Percentiles rank a stretch among this genome's conserved stretches.
Evolutionary conservation across 768 basidiomycete genomes (phyloP).

Genomic region (Stropharia rugosoannulata): DNA sequence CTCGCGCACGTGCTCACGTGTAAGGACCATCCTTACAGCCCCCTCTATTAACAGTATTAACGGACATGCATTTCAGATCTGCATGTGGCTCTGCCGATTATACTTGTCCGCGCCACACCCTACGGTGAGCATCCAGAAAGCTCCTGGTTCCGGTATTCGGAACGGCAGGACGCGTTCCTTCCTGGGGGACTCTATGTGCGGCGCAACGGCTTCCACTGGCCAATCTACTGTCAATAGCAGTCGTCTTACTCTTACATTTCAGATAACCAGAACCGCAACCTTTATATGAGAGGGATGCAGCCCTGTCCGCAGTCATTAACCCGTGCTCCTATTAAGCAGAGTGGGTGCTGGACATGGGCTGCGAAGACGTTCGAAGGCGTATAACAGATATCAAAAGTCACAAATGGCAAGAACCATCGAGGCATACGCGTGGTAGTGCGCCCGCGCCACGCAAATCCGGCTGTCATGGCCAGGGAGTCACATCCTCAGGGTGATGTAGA

Average conservation of each 20-base stretch:
- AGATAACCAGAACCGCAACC: no score
- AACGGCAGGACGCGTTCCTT: not conserved
- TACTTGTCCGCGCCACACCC: not conserved
- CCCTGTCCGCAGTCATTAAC: no score
- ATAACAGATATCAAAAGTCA: not conserved
- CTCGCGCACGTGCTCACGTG: no score
- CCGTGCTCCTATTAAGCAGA: no score
- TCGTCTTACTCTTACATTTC: no score
- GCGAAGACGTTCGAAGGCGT: not conserved
- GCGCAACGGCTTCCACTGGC: no score
- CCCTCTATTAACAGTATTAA: not conserved
- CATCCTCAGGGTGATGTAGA: not conserved
- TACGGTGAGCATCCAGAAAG: not conserved
- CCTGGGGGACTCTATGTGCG: no score
- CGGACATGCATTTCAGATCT: not conserved
- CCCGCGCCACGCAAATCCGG: not conserved
- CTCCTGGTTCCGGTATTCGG: not conserved
- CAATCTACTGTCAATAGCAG: no score
- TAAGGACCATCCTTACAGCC: no score
- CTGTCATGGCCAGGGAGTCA: not conserved
- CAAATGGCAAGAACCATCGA: not conserved
- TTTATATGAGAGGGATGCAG: no score
- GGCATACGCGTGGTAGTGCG: not conserved
- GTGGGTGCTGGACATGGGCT: no score
- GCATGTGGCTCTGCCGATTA: not conserved